These are phyloP conservation scores for Aeschynomene evenia DNA, from an alignment of 306 rosid species.

Conservation along the genomic window DNA sequence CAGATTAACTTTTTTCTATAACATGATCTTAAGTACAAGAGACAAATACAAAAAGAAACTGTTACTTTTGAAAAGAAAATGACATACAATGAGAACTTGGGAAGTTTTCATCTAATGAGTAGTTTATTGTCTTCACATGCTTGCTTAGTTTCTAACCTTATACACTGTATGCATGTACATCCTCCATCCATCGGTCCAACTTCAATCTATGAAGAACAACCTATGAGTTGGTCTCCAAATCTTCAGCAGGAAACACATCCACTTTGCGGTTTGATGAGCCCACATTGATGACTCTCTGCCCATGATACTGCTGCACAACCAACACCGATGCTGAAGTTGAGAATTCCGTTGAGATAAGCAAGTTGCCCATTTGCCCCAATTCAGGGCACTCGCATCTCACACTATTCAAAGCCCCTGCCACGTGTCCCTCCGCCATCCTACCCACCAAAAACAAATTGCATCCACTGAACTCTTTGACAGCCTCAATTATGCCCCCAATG, in stretches of 20 bases:
- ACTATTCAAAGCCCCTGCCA: constrained; percentile 31
- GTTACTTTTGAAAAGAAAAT: too few species aligned
- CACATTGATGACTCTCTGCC: background rate
- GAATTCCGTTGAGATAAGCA: constrained; percentile 45
- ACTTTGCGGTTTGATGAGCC: background rate
- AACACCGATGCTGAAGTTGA: constrained; percentile 51
- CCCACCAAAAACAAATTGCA: constrained; percentile 61
- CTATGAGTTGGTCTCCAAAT: background rate
- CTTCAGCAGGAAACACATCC: constrained; percentile 16
- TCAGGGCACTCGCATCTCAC: constrained; percentile 48
- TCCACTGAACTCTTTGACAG: constrained; percentile 24
- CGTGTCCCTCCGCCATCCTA: constrained; percentile 42
- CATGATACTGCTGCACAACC: constrained; percentile 54
- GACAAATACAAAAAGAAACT: too few species aligned
- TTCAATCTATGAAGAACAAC: too few species aligned
- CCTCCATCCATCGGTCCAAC: too few species aligned
- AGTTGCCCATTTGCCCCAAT: constrained; percentile 55
- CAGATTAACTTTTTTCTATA: too few species aligned
- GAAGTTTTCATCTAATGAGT: too few species aligned
- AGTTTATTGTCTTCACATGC: too few species aligned
- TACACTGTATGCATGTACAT: too few species aligned
- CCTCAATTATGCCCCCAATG: constrained; percentile 31
- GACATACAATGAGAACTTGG: too few species aligned
- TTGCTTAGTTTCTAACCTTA: too few species aligned
- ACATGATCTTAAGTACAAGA: too few species aligned